Evolutionary conservation across 768 basidiomycete genomes (phyloP).

Genomic region (Lentinula sp.): DNA sequence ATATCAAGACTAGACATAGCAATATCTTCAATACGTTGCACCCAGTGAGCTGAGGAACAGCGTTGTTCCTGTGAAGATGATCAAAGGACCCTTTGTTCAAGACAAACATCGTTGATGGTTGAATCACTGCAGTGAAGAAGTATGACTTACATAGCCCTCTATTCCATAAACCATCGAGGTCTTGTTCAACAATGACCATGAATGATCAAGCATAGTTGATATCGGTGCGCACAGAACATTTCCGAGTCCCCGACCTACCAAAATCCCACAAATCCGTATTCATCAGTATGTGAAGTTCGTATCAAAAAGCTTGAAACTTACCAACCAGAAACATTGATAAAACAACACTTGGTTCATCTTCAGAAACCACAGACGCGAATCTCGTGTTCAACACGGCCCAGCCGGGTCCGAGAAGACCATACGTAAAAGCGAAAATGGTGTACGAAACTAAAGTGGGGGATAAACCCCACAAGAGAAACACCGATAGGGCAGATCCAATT

Average conservation of each 20-base stretch:
- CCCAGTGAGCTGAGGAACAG: neutral
- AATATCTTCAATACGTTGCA: neutral
- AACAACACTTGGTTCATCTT: conserved; percentile 9
- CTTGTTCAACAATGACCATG: conserved; percentile 1
- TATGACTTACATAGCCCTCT: conserved; percentile 7
- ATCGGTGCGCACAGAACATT: conserved; percentile 9
- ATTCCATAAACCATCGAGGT: conserved; percentile 8
- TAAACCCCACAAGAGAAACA: conserved; percentile 13
- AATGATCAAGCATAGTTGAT: conserved; percentile 1
- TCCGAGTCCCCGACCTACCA: conserved; percentile 8
- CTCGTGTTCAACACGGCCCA: conserved; percentile 10
- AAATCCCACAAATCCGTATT: no score
- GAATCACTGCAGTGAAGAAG: neutral
- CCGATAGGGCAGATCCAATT: conserved; percentile 10
- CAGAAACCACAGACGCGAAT: conserved; percentile 8
- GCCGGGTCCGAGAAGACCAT: conserved; percentile 11
- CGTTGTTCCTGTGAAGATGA: neutral
- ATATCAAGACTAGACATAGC: neutral
- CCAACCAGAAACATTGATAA: conserved; percentile 12
- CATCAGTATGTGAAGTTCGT: no score
- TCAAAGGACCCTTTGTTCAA: conserved; percentile 1
- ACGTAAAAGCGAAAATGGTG: conserved; percentile 9
- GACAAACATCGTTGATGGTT: neutral
- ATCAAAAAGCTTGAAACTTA: neutral
- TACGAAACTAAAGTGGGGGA: conserved; percentile 5